Base-by-base conservation (phyloP, 192 early-diverging fungal species). In the Coemansia sp. region DNA sequence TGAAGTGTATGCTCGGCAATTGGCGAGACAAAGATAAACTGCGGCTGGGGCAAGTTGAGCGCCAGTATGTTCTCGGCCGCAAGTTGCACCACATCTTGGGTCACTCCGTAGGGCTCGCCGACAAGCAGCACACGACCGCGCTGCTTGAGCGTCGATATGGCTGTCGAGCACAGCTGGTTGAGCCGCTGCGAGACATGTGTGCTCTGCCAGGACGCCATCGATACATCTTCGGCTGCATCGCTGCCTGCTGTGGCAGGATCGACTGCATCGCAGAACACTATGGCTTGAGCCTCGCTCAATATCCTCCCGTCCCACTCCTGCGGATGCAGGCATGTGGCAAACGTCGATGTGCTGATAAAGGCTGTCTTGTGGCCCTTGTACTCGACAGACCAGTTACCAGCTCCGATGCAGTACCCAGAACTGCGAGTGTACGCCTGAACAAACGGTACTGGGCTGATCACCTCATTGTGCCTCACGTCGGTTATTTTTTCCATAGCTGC, bases 1-100 rank as follows among this genome's bases (percentile, higher is more conserved):
- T 92, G 86, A 10, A 95, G 73, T 1, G 90, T 87, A 33, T 84
- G 86, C 51, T 93, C 86, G 2, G 91, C 92, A 7, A 93, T 83
- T 0, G 92, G 90, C 5, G 89, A 91, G 4, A 91, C 79, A 59
- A 92, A 80, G 54, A 90, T 85, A 22, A 93, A 85, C 20, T 88
- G 88, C 7, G 88, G 80, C 38, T 88, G 74, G 11, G 83, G 67
- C 31, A 90, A 76, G 7, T 87, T 89, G 60, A 85, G 70, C 6
- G 83, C 71, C n/a, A 69, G 66, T 12, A 90, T 55, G 20, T 86
- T 82, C 36, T 88, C 68, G 6, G 84, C 77, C 17, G 92, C 73
- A 22, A 87, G 72, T 42, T 85, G 83, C 7, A 95, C 63, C 7
- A 95, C 71, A 69, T 95, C 93, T 72, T 88, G 91, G 0, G 93